Percentiles rank a stretch among this genome's conserved stretches.
These are phyloP conservation scores for Wilcoxina mikolae DNA, from an alignment of 495 filamentous ascomycete species.

Conservation along the genomic window DNA sequence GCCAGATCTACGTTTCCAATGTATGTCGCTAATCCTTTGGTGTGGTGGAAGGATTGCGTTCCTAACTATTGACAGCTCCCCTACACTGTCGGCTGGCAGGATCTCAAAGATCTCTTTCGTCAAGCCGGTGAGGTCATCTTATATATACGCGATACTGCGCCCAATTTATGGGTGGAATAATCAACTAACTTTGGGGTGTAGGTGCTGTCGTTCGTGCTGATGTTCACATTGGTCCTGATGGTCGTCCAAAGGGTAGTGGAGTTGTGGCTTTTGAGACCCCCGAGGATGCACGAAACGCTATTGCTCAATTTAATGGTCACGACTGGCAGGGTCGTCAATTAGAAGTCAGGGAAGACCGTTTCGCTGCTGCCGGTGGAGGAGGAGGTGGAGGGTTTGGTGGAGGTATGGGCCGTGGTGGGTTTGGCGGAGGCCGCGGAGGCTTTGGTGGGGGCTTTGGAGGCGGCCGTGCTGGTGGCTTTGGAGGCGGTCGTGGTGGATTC, in stretches of 20 bases:
- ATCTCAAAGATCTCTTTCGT: constrained; percentile 96
- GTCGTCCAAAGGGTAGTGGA: constrained; percentile 87
- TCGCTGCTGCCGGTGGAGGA: constrained; percentile 51
- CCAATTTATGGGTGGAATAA: too few species aligned
- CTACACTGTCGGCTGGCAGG: constrained; percentile 96
- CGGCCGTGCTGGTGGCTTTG: constrained; percentile 39
- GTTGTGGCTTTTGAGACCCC: constrained; percentile 92
- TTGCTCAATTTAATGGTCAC: constrained; percentile 93
- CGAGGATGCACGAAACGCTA: constrained; percentile 89
- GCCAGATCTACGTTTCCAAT: constrained; percentile 95
- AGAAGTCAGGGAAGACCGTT: constrained; percentile 93
- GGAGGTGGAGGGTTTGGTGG: constrained; percentile 37
- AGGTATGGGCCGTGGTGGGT: constrained; percentile 37
- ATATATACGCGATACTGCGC: too few species aligned
- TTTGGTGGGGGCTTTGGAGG: constrained; percentile 40
- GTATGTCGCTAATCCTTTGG: constrained; percentile 52
- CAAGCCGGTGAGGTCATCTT: constrained; percentile 78
- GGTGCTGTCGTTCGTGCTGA: constrained; percentile 89
- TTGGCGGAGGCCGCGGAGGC: constrained; percentile 35
- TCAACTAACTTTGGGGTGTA: too few species aligned
- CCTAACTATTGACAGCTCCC: constrained; percentile 57
- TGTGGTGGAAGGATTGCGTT: constrained; percentile 13
- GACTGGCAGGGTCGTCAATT: constrained; percentile 92
- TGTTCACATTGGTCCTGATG: constrained; percentile 81
- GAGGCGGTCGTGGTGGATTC: constrained; percentile 34